These are phyloP conservation scores for Psilocybe sp. DNA, from an alignment of 768 basidiomycete species.

Conservation along the genomic window DNA sequence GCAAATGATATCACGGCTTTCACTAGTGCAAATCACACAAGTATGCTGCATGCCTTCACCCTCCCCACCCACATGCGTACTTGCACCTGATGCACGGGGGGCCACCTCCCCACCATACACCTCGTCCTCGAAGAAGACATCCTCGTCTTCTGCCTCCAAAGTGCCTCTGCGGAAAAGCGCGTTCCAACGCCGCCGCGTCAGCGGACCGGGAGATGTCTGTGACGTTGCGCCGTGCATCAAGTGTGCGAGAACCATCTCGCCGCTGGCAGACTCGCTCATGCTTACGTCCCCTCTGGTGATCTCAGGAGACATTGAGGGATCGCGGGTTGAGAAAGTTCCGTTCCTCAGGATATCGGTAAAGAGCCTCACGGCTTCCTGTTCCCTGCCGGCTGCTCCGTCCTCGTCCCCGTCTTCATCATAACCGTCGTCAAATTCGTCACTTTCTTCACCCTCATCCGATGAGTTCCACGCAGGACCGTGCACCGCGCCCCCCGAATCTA, in stretches of 20 bases:
- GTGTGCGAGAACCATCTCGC: conserved; percentile 26
- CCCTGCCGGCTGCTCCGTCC: conserved; percentile 11
- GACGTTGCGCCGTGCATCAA: conserved; percentile 15
- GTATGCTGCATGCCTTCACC: conserved; percentile 19
- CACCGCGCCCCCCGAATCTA: conserved; percentile 25
- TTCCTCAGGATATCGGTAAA: conserved; percentile 51
- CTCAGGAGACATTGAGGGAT: conserved; percentile 27
- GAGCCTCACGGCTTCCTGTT: conserved; percentile 41
- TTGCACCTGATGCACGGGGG: conserved; percentile 15
- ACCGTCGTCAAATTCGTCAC: too few relatives aligned
- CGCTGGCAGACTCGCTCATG: not conserved
- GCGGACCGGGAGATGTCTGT: conserved; percentile 12
- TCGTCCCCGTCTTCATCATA: conserved; percentile 19
- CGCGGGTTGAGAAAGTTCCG: conserved; percentile 17
- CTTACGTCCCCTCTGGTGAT: conserved; percentile 5
- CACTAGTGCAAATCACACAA: conserved; percentile 75
- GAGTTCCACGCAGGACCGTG: conserved; percentile 1
- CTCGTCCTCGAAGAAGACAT: conserved; percentile 13
- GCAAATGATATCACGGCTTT: conserved; percentile 69
- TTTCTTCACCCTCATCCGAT: conserved; percentile 18
- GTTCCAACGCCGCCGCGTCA: conserved; percentile 22
- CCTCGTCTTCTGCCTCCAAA: not conserved
- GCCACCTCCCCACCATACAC: conserved; percentile 11
- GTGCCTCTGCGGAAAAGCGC: conserved; percentile 8
- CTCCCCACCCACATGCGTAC: conserved; percentile 9